A percentile compares a stretch with the other conserved stretches of the same genome.
phyloP scores from a whole-genome alignment of 345 rosid species.

The Brassica juncea region DNA sequence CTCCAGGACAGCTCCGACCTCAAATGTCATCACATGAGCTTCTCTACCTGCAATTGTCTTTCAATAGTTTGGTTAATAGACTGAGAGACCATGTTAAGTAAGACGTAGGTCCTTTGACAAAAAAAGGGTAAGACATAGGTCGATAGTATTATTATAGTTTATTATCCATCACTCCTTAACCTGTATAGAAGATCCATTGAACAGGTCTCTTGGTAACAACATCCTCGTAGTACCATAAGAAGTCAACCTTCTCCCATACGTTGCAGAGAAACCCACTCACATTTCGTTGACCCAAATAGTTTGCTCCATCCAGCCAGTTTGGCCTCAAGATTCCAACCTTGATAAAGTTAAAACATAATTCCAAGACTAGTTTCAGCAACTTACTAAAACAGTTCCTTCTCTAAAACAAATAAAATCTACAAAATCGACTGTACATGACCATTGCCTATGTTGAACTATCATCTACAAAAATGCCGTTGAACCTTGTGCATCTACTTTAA shows the following conservation, averaged over 20 bases:
- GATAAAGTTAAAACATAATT: neutral
- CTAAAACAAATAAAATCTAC: neutral
- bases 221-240: constrained; percentile 67
- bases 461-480: neutral
- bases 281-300: constrained; percentile 54
- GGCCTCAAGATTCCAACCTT: constrained; percentile 69
- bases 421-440: neutral
- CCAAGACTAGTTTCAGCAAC: constrained; percentile 1
- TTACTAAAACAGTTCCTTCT: neutral
- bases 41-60: constrained; percentile 41
- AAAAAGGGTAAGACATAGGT: neutral
- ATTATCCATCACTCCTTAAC: constrained; percentile 31
- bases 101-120: neutral
- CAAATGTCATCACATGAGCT: constrained; percentile 72
- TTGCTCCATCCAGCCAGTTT: constrained; percentile 66
- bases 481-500: neutral
- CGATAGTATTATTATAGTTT: neutral
- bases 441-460: constrained; percentile 1
- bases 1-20: constrained; percentile 64
- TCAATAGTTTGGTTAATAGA: neutral
- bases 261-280: constrained; percentile 47
- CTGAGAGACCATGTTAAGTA: neutral
- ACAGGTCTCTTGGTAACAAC: constrained; percentile 65
- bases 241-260: constrained; percentile 33
- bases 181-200: constrained; percentile 61